Percentiles rank a stretch among this genome's conserved stretches.
Evolutionary conservation across 768 basidiomycete genomes (phyloP).

Genomic region (Boletus huronensis): DNA sequence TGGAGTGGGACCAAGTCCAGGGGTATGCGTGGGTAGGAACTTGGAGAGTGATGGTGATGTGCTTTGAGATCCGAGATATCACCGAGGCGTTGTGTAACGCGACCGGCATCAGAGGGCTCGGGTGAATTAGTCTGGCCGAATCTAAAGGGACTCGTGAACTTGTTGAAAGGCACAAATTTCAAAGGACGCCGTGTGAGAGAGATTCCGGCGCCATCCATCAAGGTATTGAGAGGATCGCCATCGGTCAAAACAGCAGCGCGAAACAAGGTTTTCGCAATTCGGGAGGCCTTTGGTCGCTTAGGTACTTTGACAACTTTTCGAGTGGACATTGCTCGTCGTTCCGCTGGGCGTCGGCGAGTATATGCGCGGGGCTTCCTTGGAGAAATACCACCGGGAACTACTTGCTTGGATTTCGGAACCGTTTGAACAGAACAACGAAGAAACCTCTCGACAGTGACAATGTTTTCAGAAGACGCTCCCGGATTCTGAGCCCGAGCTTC

Average conservation of each 20-base stretch:
- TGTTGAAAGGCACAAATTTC: slow-evolving; percentile 27
- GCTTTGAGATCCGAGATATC: not conserved
- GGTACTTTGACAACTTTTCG: not conserved
- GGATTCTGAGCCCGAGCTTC: not conserved
- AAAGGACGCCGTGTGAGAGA: slow-evolving; percentile 22
- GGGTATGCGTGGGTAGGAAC: slow-evolving; percentile 11
- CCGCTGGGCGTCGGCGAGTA: slow-evolving; percentile 1
- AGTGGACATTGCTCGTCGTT: not conserved
- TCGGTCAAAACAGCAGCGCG: slow-evolving; percentile 28
- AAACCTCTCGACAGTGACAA: slow-evolving; percentile 28
- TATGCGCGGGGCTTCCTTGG: slow-evolving; percentile 18
- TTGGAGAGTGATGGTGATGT: not conserved
- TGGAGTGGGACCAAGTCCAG: slow-evolving; percentile 24
- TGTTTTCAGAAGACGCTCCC: not conserved
- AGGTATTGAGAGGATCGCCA: slow-evolving; percentile 22
- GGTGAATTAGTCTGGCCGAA: not conserved
- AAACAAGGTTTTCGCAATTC: slow-evolving; percentile 15
- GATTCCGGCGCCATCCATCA: slow-evolving; percentile 10
- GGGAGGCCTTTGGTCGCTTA: not conserved
- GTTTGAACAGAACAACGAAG: slow-evolving; percentile 13
- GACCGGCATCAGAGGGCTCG: not conserved
- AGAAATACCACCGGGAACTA: not conserved
- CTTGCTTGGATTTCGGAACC: not conserved
- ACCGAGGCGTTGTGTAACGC: not conserved
- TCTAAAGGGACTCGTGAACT: slow-evolving; percentile 8